phyloP scores from a whole-genome alignment of 345 rosid species.

The Brassica cretica region DNA sequence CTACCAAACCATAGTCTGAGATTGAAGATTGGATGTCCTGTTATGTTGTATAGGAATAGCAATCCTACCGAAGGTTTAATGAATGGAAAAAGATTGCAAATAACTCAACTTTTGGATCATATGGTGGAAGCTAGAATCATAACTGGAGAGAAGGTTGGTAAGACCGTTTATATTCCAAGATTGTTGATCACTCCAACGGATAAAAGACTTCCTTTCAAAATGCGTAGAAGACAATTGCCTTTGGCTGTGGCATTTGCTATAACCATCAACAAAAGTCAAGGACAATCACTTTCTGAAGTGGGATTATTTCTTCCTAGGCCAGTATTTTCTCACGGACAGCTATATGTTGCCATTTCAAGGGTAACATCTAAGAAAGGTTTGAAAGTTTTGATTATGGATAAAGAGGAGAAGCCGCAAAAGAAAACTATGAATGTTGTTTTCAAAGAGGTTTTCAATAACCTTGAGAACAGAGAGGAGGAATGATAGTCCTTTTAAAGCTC shows the following conservation, averaged over 20 bases:
- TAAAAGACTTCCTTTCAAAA: not conserved
- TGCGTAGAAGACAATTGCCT: not conserved
- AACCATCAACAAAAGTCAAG: not conserved
- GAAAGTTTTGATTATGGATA: not conserved
- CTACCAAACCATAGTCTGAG: not conserved
- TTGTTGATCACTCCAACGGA: not conserved
- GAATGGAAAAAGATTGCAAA: not conserved
- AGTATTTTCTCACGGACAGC: not conserved
- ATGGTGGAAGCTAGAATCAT: not conserved
- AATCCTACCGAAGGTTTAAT: not conserved
- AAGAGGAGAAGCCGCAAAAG: not conserved
- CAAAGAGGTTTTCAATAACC: not conserved
- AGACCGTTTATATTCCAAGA: not conserved
- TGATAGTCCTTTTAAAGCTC: not conserved
- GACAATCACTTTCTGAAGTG: not conserved
- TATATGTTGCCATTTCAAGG: not conserved
- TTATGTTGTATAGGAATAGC: not conserved
- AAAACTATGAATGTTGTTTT: not conserved
- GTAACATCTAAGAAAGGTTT: not conserved
- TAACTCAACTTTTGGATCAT: not conserved
- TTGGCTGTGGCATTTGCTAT: not conserved
- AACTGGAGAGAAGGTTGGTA: not conserved
- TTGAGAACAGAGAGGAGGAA: not conserved
- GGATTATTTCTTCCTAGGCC: not conserved
- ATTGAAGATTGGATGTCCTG: constrained; percentile 16